These are phyloP conservation scores for Athelia sp. DNA, from an alignment of 1,284 basidiomycete species.

Conservation along the genomic window DNA sequence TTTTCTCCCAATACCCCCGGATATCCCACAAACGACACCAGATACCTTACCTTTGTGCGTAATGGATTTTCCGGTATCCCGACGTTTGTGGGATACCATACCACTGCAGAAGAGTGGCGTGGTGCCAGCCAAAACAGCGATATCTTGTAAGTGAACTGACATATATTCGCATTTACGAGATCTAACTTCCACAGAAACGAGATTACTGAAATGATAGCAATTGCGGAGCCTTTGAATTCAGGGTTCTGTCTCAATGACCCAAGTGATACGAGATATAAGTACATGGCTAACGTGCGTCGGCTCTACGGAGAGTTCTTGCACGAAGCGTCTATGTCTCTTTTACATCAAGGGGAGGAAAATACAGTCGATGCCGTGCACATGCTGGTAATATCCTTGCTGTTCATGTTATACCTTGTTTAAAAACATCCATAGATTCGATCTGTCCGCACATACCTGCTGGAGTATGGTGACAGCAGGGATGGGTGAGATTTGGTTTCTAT, in stretches of 20 bases:
- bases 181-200: slow-evolving; percentile 39
- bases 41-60: slow-evolving; percentile 60
- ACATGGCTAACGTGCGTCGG: slow-evolving; percentile 53
- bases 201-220: slow-evolving; percentile 69
- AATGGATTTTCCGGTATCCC: slow-evolving; percentile 68
- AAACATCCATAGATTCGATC: slow-evolving; percentile 45
- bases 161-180: not conserved
- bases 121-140: slow-evolving; percentile 45
- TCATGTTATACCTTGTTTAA: not conserved
- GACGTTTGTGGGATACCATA: slow-evolving; percentile 50
- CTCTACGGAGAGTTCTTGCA: slow-evolving; percentile 73
- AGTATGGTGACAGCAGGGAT: slow-evolving; percentile 67
- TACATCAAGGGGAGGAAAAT: slow-evolving; percentile 76
- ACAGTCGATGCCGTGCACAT: slow-evolving; percentile 82
- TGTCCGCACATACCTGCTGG: slow-evolving; percentile 61
- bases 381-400: slow-evolving; percentile 37
- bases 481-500: slow-evolving; percentile 31
- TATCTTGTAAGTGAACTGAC: slow-evolving; percentile 43
- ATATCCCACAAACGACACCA: slow-evolving; percentile 14
- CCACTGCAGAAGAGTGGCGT: slow-evolving; percentile 37
- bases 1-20: not conserved
- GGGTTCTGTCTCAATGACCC: slow-evolving; percentile 71
- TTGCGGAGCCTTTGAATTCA: slow-evolving; percentile 50
- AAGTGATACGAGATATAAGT: slow-evolving; percentile 62
- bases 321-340: slow-evolving; percentile 62